Evolutionary conservation across 129 eudicot species (phyloP), one percentile per base, ranked within the genome.

Genomic region (Daucus carota): DNA sequence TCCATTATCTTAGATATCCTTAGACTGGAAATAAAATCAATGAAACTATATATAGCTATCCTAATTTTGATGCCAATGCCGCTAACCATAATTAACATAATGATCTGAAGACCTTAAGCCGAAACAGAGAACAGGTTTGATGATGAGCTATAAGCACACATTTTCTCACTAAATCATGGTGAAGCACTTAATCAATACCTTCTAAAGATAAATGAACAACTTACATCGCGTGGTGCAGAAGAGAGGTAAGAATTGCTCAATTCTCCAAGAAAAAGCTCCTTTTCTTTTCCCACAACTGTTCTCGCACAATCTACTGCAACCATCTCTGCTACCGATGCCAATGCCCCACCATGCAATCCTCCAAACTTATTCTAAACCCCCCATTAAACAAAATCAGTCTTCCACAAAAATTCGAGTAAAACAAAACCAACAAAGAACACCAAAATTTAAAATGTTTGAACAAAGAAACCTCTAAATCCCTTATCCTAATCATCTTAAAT

Each of bases 311-410:
- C 97, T 36, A 62, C 83, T 20, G 90, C 81, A 4, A 93, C 83
- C 65, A 88, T 75, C 82, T 84, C 91, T 20, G 96, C 91, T 54
- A 93, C 87, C 8, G 97, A 80, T 80, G 86, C 98, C 77, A 93
- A 82, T 45, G 86, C 89, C 75, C 96, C 98, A 73, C 98, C 98
- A 77, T 88, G 95, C 81, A 93, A 85, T 57, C 92, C 89, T 42
- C 87, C 85, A 44, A 77, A 93, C 17, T 34, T 63, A 74, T 93
- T 93, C 98, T 93, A 83, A 60, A 78, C 75, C 73, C 75, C 10
- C 40, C 45, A 22, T 46, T 17, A 11, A 60, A 36, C 20, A 40
- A 42, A 74, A 31, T 41, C 15, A 29, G 8, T 63, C 38, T 31
- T 10, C 63, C 22, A 36, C 36, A 26, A 38, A 7, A 57, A 32